Evolutionary conservation across 768 basidiomycete genomes (phyloP), one percentile per base, ranked within the genome.

Genomic region (Auricularia auricula-judae): DNA sequence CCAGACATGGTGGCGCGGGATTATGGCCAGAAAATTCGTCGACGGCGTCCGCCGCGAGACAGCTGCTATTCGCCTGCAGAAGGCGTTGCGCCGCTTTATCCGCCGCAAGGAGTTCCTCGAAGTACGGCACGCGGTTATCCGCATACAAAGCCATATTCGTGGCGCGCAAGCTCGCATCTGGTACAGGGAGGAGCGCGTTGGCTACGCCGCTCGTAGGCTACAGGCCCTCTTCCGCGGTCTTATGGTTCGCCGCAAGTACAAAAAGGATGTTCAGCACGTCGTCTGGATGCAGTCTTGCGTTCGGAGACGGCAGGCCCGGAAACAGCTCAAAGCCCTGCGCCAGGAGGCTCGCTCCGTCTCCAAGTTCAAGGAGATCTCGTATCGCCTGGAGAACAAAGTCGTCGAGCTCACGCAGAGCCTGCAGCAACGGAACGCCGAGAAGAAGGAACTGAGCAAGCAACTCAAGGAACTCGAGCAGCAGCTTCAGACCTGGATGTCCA

Each of bases 321-420:
- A 86, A 68, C 86, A 98, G 72, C 84, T 99, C 67, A 90, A 88
- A 70, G 79, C 77, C 10, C 84, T 99, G 67, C 88, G 83, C 71
- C 84, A 87, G 7, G 97, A 99, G 75, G 97, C 97, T 4, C 92
- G 94, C 62, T 98, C 97, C 1, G 95, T 95, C 35, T 90, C 91
- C 69, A 97, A 94, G 73, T 98, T 96, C 85, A 98, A 97, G 78
- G 94, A 97, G 77, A 97, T 96, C 68, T 98, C 96, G 0, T 98
- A 98, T 72, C 86, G 85, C 69, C 82, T 99, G 64, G 97, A 99
- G 79, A 99, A 98, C 82, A 99, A 98, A 78, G 97, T 99, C 54
- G 93, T 99, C 65, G 96, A 98, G 73, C 88, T 99, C 67, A 98
- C 97, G 0, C 97, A 99, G 73, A 86, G 79, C 16, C 82, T 99